Evolutionary conservation across 495 filamentous ascomycete species (phyloP), one percentile per base, ranked within the genome.

Genomic region (Penicillium salamii): DNA sequence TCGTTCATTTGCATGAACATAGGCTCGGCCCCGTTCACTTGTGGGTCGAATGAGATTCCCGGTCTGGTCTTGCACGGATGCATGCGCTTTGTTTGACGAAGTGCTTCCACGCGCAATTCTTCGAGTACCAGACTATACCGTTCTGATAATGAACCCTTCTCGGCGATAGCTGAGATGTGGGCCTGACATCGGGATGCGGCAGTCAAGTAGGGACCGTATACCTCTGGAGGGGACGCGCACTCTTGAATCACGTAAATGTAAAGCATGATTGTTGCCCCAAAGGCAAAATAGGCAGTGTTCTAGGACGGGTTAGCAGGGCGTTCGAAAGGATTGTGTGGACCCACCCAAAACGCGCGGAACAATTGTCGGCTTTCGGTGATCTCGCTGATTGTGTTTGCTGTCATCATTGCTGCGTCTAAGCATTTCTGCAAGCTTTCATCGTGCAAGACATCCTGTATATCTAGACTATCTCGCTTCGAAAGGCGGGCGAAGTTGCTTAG

Each of bases 291-390:
- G 4, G 42, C 26, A 9, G 42, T 46, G 13, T 32, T 33, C 42
- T 46, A 31, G n/a, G 14, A 8, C 18, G 13, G 23, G 23, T 26
- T 8, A 26, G 23, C 23, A 26, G 3, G 23, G 23, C 23, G 3
- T 26, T 3, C 4, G 8, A 26, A 8, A 4, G 3, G 23, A 26
- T 4, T 8, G 8, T 44, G 2, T 6, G 13, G 3, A 46, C 42
- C 12, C n/a, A 46, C 42, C 42, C 42, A 46, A 23, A 46, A 46
- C 20, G 42, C 42, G 8, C 42, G 42, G 13, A 33, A 46, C n/a
- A 46, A 31, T 23, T 46, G 42, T 9, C 42, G 26, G 8, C 28
- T 34, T 35, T 46, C 28, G 9, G 31, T 34, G 12, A 46, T 46
- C 5, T 46, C 42, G 23, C 19, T 42, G 21, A 42, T 42, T 42